Conservation (phyloP, 2,329 filamentous ascomycete species). For the Phyllosticta capitalensis region DNA sequence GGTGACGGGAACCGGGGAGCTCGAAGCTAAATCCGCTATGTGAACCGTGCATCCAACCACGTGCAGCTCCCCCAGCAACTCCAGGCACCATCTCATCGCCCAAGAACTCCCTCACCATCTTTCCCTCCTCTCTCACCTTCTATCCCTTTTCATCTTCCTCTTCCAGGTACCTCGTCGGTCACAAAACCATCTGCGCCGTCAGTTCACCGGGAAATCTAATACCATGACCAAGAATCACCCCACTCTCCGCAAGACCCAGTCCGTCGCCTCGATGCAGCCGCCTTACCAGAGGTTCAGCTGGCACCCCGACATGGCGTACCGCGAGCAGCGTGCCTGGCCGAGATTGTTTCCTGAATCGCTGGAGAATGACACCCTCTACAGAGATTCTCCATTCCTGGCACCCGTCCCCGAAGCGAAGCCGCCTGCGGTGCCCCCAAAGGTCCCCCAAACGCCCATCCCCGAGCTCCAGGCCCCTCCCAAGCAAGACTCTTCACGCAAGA, state of each 20-base stretch:
- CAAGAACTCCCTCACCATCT: not conserved
- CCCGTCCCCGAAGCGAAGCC: conserved; percentile 17
- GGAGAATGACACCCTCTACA: conserved; percentile 1
- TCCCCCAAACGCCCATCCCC: conserved; percentile 13
- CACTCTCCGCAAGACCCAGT: conserved; percentile 27
- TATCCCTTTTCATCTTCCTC: not conserved
- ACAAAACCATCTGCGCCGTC: not conserved
- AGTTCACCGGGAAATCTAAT: not conserved
- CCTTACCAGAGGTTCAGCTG: conserved; percentile 14
- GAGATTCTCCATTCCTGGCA: conserved; percentile 16
- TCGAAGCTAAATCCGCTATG: conserved; percentile 3
- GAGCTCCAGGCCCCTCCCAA: not conserved
- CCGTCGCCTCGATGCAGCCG: conserved; percentile 18
- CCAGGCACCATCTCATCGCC: not conserved
- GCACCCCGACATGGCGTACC: not conserved
- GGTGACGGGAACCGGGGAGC: conserved; percentile 2
- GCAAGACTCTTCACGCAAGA: conserved; percentile 11
- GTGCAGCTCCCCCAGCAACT: conserved; percentile 9
- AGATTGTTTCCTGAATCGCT: conserved; percentile 16
- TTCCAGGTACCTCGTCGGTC: not conserved
- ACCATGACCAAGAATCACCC: conserved; percentile 30
- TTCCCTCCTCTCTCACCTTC: conserved; percentile 1
- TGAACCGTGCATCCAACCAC: conserved; percentile 6
- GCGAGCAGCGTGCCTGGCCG: conserved; percentile 2
- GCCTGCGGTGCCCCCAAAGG: conserved; percentile 30